These are phyloP conservation scores for Pezicula carpinea DNA, from an alignment of 2,329 filamentous ascomycete genomes.

Conservation along the genomic window DNA sequence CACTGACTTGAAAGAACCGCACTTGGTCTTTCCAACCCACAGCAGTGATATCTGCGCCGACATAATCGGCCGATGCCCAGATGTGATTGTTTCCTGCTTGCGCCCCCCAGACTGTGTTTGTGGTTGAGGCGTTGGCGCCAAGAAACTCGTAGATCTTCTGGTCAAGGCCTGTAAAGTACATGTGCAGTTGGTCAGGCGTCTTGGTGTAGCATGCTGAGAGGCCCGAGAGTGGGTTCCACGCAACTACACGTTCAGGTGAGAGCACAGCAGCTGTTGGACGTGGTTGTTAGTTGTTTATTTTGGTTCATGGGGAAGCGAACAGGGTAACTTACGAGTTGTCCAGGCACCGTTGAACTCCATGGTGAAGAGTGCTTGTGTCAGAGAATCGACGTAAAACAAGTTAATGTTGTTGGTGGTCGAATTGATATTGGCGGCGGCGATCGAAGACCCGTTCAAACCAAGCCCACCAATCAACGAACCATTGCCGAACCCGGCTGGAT, in stretches of 20 bases:
- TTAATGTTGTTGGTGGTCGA: conserved; percentile 18
- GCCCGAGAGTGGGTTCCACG: conserved; percentile 16
- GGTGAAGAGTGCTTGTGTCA: conserved; percentile 11
- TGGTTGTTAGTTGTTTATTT: conserved; percentile 4
- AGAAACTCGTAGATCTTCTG: conserved; percentile 17
- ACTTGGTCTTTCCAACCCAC: conserved; percentile 17
- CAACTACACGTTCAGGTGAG: conserved; percentile 4
- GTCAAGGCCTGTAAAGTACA: conserved; percentile 20
- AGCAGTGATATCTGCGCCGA: conserved; percentile 16
- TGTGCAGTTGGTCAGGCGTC: conserved; percentile 13
- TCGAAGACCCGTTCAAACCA: conserved; percentile 12
- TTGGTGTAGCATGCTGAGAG: conserved; percentile 13
- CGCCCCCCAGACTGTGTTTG: conserved; percentile 6
- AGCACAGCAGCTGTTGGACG: conserved; percentile 1
- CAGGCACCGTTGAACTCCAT: conserved; percentile 15
- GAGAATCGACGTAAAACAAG: conserved; percentile 16
- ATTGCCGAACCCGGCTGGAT: conserved; percentile 14
- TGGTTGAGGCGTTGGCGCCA: conserved; percentile 9
- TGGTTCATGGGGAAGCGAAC: background rate
- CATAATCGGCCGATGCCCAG: conserved; percentile 16
- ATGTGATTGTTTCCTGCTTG: conserved; percentile 12
- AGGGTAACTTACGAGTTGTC: conserved; percentile 14
- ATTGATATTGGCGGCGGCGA: conserved; percentile 19
- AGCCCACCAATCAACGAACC: conserved; percentile 14
- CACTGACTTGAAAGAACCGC: conserved; percentile 12